A percentile compares a stretch with the other conserved stretches of the same genome.
These are phyloP conservation scores for Tulasnella sp. DNA, from an alignment of 768 basidiomycete genomes.

Conservation along the genomic window DNA sequence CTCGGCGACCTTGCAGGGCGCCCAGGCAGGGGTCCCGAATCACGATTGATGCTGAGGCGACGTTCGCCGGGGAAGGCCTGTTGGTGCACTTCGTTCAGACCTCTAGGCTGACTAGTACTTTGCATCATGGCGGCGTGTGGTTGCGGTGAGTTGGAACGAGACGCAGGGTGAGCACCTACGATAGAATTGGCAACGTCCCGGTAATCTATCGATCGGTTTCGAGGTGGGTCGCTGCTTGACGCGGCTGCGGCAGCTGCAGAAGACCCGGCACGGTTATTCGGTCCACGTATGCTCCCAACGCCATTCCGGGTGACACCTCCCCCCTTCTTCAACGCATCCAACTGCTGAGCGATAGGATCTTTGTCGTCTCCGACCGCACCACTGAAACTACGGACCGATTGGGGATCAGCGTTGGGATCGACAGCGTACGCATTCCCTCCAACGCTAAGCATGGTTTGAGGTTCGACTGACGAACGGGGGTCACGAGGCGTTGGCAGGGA, in stretches of 20 bases:
- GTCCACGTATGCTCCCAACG: constrained; percentile 15
- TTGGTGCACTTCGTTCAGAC: constrained; percentile 59
- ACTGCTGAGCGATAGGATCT: constrained; percentile 32
- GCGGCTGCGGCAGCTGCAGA: constrained; percentile 19
- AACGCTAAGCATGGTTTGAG: constrained; percentile 58
- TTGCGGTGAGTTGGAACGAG: constrained; percentile 58
- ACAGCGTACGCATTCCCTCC: constrained; percentile 56
- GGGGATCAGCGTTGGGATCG: constrained; percentile 54
- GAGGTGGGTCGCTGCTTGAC: not conserved
- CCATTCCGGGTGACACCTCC: constrained; percentile 22
- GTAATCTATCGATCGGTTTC: constrained; percentile 40
- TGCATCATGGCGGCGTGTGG: constrained; percentile 69
- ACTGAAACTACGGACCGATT: constrained; percentile 21
- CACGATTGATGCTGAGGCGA: constrained; percentile 24
- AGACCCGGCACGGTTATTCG: constrained; percentile 30
- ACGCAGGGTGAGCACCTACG: constrained; percentile 65
- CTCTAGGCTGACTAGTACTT: constrained; percentile 39
- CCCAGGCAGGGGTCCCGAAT: constrained; percentile 28
- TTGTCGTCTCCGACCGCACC: constrained; percentile 26
- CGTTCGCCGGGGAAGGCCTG: constrained; percentile 79
- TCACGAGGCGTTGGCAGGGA: not conserved
- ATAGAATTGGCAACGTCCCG: constrained; percentile 62
- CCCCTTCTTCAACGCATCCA: constrained; percentile 26
- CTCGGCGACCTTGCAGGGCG: constrained; percentile 23
- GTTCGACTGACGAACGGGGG: constrained; percentile 25